These are phyloP conservation scores for Erodium texanum DNA, from an alignment of 441 rosid genomes.

Conservation along the genomic window DNA sequence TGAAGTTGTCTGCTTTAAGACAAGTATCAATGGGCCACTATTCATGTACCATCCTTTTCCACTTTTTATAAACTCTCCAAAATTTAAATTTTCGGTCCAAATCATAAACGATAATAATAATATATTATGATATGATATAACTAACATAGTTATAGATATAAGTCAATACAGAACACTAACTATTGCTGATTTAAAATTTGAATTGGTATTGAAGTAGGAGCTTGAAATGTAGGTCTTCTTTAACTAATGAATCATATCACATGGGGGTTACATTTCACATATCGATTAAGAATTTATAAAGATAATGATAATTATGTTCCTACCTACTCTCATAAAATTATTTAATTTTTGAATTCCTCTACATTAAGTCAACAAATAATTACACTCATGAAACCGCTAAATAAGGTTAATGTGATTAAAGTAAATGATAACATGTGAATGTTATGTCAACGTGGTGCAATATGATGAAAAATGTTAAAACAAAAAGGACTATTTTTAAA, in stretches of 20 bases:
- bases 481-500: too few relatives aligned
- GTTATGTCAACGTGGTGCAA: too few relatives aligned
- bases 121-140: too few relatives aligned
- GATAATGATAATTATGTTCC: not conserved
- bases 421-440: too few relatives aligned
- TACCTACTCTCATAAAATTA: not conserved
- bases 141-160: too few relatives aligned
- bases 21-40: not conserved
- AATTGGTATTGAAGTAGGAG: not conserved
- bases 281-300: not conserved
- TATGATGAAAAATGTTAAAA: too few relatives aligned
- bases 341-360: not conserved
- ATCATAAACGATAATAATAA: too few relatives aligned
- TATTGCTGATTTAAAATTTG: not conserved
- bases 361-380: not conserved
- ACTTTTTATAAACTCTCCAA: not conserved
- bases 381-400: too few relatives aligned
- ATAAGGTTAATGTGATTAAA: too few relatives aligned
- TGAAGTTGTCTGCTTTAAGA: not conserved
- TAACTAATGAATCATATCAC: not conserved
- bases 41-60: not conserved
- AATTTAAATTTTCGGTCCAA: too few relatives aligned
- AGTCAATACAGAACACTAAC: not conserved
- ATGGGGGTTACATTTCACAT: not conserved
- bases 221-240: not conserved